Conservation (phyloP, 2,329 filamentous ascomycete genomes). For the Ceratocystis alfenasii region DNA sequence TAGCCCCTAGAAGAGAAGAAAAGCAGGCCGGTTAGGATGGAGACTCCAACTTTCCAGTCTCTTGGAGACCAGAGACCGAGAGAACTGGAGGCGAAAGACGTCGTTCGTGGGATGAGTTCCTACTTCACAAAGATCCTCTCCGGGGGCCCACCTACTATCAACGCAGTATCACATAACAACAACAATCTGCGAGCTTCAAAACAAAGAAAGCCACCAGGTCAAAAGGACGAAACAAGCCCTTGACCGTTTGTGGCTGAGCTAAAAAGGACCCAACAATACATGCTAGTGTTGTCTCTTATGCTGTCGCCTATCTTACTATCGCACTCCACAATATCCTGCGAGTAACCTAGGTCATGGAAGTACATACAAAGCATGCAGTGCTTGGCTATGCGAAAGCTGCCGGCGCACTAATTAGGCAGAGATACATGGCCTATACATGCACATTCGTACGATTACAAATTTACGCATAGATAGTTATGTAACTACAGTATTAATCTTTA, state of each 20-base stretch:
- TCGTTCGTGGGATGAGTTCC: too few relatives aligned
- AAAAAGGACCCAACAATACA: too few relatives aligned
- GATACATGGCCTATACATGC: neutral
- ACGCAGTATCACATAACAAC: too few relatives aligned
- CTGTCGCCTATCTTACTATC: too few relatives aligned
- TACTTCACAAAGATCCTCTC: too few relatives aligned
- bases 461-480: neutral
- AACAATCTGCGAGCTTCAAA: neutral
- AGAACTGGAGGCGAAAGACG: neutral
- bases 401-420: neutral
- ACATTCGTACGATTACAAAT: neutral
- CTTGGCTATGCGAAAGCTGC: neutral
- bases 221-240: too few relatives aligned
- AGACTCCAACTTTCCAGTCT: constrained; percentile 2
- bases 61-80: neutral
- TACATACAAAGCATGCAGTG: neutral
- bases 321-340: too few relatives aligned
- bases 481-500: too few relatives aligned
- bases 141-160: too few relatives aligned
- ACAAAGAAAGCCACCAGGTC: too few relatives aligned
- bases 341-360: neutral
- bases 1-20: neutral
- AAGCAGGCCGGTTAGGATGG: neutral
- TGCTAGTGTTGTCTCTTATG: too few relatives aligned
- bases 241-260: too few relatives aligned